Conservation (phyloP, 257 asterid species). For the Ehretia macrophylla region DNA sequence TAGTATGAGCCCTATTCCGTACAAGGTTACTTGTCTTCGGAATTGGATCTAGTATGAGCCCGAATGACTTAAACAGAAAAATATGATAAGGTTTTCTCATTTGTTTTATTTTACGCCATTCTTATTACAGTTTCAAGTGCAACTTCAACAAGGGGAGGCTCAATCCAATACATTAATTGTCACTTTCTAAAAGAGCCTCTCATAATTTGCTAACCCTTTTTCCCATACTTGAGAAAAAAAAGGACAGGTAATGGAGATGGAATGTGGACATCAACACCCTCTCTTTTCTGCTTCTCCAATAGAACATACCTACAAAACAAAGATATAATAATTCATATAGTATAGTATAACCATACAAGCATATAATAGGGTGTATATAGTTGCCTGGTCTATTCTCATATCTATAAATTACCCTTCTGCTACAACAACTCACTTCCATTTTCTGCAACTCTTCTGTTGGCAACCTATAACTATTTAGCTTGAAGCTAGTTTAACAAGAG, state of each 20-base stretch:
- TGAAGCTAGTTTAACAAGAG: neutral
- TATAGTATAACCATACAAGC: constrained; percentile 11
- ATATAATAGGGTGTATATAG: constrained; percentile 15
- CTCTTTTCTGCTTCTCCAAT: too few species aligned
- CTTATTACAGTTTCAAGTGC: neutral
- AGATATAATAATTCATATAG: neutral
- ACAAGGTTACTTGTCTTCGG: too few species aligned
- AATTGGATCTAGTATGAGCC: too few species aligned
- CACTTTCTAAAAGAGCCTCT: constrained; percentile 40
- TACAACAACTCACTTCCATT: constrained; percentile 53
- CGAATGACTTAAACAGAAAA: too few species aligned
- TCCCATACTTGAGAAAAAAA: constrained; percentile 52
- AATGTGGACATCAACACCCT: constrained; percentile 37
- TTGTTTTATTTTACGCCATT: neutral
- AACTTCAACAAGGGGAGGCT: constrained; percentile 21
- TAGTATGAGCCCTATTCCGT: too few species aligned
- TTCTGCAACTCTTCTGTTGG: constrained; percentile 55
- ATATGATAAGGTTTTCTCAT: too few species aligned
- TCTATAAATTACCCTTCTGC: constrained; percentile 44
- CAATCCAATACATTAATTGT: constrained; percentile 36
- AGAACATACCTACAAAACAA: constrained; percentile 22
- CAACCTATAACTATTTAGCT: constrained; percentile 13
- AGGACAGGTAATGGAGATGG: constrained; percentile 28
- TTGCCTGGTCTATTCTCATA: constrained; percentile 41
- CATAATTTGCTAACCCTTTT: constrained; percentile 41